Percentiles rank a stretch among this genome's conserved stretches.
These are phyloP conservation scores for Talaromyces amestolkiae DNA, from an alignment of 2,329 filamentous ascomycete species.

Conservation along the genomic window DNA sequence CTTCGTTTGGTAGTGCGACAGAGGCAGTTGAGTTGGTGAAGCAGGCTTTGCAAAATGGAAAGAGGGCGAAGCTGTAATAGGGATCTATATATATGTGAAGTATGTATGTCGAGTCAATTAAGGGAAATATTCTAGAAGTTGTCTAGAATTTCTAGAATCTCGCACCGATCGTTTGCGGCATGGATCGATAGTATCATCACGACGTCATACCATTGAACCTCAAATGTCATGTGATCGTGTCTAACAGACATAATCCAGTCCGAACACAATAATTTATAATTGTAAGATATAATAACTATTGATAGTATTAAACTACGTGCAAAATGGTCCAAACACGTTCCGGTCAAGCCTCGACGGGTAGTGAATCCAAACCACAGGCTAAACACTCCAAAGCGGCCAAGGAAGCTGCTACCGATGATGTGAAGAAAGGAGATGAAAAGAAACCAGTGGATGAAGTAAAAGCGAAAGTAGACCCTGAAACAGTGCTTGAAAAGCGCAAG, in stretches of 20 bases:
- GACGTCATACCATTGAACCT: constrained; percentile 6
- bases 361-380: background rate
- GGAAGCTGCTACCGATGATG: background rate
- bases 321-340: constrained; percentile 20
- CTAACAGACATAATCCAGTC: too few relatives aligned
- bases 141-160: background rate
- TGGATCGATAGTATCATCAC: background rate
- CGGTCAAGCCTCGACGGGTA: constrained; percentile 5
- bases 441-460: background rate
- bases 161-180: background rate
- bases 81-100: background rate
- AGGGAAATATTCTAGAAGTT: background rate
- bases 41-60: background rate
- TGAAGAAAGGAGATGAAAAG: background rate
- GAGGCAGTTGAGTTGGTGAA: constrained; percentile 18
- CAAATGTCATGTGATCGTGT: background rate
- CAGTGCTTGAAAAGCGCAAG: constrained; percentile 6
- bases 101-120: background rate
- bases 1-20: constrained; percentile 64
- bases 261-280: background rate
- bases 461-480: background rate
- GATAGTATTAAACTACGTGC: background rate
- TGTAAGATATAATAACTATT: background rate
- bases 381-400: background rate
- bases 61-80: background rate